Base-by-base conservation (phyloP, 164 flowering plant genomes). In the Cinnamomum micranthum region DNA sequence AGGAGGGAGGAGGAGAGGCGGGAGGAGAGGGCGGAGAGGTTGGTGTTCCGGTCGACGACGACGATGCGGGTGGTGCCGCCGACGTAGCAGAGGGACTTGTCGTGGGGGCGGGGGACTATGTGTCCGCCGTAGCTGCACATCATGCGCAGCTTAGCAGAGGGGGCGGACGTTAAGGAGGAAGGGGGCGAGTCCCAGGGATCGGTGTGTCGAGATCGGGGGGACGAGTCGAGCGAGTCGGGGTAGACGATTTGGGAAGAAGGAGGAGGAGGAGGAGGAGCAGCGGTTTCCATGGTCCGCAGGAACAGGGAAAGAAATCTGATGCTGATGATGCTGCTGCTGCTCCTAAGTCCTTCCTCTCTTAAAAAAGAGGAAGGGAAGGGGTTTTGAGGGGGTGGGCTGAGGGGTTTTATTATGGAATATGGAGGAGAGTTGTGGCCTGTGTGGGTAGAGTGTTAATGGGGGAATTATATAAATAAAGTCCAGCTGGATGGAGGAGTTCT, bases 101-200 rank as follows among this genome's bases (percentile, higher is more conserved):
- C 97, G 79, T 88, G 93, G 0, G 97, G 99, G 1, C 97, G 92
- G 22, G 99, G 99, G 55, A 95, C 84, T 69, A 95, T 95, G 82
- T 88, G 97, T 4, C 98, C 98, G 70, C 97, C 98, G 67, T 89
- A 93, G 87, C 95, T 90, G 82, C 97, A 91, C 97, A 95, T 93
- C 69, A 93, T 85, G n/a, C 99, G 92, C 25, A 95, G 88, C 79
- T 87, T 90, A 17, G 77, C 55, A 5, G 52, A 35, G 79, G 74
- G 50, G 65, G 77, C 47, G n/a, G 31, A 7, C 20, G 33, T 10
- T 59, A 73, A 50, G 50, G 60, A 55, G 60, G 60, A 55, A 55
- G 15, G 69, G 58, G 69, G 82, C 7, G 85, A 88, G 55, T 86
- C 89, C 87, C 84, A 83, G 20, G 89, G 81, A 47, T 86, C 91